Evolutionary conservation across 2,329 filamentous ascomycete genomes (phyloP), one percentile per base, ranked within the genome.

Genomic region (Colletotrichum noveboracense): DNA sequence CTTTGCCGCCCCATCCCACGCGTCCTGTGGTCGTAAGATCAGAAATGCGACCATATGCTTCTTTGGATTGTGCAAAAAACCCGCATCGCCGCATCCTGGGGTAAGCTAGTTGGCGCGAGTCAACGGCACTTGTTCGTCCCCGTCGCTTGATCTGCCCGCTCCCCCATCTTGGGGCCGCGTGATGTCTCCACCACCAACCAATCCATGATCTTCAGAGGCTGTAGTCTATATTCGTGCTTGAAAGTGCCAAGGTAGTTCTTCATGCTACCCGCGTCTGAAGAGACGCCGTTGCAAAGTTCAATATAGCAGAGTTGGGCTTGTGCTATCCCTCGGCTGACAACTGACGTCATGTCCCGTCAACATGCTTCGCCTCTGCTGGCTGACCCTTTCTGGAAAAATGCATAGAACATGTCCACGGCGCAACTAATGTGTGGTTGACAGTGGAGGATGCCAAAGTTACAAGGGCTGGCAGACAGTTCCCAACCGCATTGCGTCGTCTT

Each of bases 81-180:
- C 69, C 55, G 30, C 38, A 62, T 48, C 56, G 32, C 56, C 64
- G 64, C 73, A 68, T 75, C 28, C 62, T 52, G 64, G 73, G 73
- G 48, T 73, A 26, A 26, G 70, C 64, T 64, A 38, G 70, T 64
- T 60, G 70, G 73, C 73, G 38, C 62, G 73, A 75, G 73, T 75
- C 73, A 75, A 58, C 69, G 69, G 55, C 62, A 72, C 69, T 72
- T 58, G 26, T 43, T 34, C 62, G 38, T 56, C n/a, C n/a, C 69
- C 62, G 55, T 67, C 64, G 73, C 62, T 75, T 66, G 61, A 71
- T 55, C 68, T 75, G 55, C 24, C 72, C 38, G 64, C 62, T 38
- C 69, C n/a, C 69, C 30, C 66, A 62, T 48, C 24, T 43, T 30
- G 43, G 38, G 38, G 64, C 38, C 69, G 56, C 73, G 73, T 68